Conservation (phyloP, 2,329 filamentous ascomycete species). For the Hymenoscyphus fructigenus region DNA sequence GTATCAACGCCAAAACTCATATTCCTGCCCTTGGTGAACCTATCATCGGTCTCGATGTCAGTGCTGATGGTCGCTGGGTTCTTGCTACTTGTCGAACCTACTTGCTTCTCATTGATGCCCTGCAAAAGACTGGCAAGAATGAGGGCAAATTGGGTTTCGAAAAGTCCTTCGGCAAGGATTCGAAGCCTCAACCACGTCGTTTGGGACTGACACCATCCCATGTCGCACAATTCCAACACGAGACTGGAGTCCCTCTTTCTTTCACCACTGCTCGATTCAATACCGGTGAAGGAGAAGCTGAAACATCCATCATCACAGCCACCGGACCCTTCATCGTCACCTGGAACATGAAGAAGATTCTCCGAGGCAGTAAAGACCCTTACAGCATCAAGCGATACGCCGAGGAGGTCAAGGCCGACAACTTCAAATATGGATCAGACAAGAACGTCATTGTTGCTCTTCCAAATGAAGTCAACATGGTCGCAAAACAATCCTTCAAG, state of each 20-base stretch:
- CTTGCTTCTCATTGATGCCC: conserved; percentile 84
- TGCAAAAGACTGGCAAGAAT: conserved; percentile 92
- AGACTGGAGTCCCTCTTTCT: conserved; percentile 80
- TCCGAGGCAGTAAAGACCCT: conserved; percentile 77
- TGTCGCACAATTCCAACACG: conserved; percentile 95
- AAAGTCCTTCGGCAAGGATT: conserved; percentile 85
- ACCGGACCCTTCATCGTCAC: conserved; percentile 96
- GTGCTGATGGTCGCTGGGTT: conserved; percentile 93
- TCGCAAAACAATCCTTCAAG: conserved; percentile 80
- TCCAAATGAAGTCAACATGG: conserved; percentile 98
- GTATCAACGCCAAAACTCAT: conserved; percentile 96
- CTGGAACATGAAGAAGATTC: conserved; percentile 90
- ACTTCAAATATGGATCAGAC: conserved; percentile 95
- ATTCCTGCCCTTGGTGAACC: conserved; percentile 93
- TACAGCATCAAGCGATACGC: conserved; percentile 97
- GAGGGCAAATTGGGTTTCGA: conserved; percentile 98
- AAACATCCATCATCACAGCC: conserved; percentile 95
- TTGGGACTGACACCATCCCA: conserved; percentile 87
- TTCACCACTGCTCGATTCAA: conserved; percentile 97
- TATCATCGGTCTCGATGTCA: conserved; percentile 92
- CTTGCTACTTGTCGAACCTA: conserved; percentile 93
- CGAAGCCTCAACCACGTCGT: conserved; percentile 89
- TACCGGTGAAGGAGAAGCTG: conserved; percentile 73
- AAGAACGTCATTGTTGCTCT: conserved; percentile 98
- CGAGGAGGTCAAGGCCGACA: conserved; percentile 95